phyloP scores from a whole-genome alignment of 768 basidiomycete genomes.

The Russula ochroleuca region DNA sequence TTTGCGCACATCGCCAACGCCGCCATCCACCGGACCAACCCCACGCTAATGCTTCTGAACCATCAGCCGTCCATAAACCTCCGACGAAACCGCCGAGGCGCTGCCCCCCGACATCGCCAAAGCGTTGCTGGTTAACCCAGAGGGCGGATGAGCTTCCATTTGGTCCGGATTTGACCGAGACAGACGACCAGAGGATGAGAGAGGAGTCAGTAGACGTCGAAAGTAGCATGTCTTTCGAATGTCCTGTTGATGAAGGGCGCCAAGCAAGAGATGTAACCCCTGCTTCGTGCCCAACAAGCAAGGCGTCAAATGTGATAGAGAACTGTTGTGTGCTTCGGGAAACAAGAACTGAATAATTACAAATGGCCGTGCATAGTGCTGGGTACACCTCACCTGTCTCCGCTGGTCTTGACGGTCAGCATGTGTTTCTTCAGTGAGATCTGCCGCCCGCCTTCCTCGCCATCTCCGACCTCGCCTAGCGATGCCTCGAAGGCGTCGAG shows the following conservation, averaged over 20 bases:
- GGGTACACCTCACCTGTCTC: slow-evolving; percentile 35
- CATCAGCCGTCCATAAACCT: slow-evolving; percentile 69
- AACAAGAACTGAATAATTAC: slow-evolving; percentile 6
- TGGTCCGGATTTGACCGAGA: slow-evolving; percentile 41
- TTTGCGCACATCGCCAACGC: slow-evolving; percentile 60
- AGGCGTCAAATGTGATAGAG: slow-evolving; percentile 86
- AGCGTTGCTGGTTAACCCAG: slow-evolving; percentile 88
- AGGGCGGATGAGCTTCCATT: slow-evolving; percentile 52
- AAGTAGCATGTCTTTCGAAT: slow-evolving; percentile 53
- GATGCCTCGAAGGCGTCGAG: slow-evolving; percentile 87
- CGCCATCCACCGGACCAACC: slow-evolving; percentile 97
- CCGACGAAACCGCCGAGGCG: slow-evolving; percentile 90
- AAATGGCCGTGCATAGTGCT: not conserved
- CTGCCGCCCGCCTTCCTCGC: slow-evolving; percentile 75
- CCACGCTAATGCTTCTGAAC: slow-evolving; percentile 69
- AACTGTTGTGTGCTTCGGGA: slow-evolving; percentile 47
- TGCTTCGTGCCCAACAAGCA: slow-evolving; percentile 94
- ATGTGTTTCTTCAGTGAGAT: slow-evolving; percentile 88
- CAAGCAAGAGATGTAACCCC: slow-evolving; percentile 87
- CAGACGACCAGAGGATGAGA: slow-evolving; percentile 89
- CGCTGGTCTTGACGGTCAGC: slow-evolving; percentile 54
- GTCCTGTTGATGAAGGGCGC: slow-evolving; percentile 45
- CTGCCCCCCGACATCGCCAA: slow-evolving; percentile 92
- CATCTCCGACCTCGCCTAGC: slow-evolving; percentile 62
- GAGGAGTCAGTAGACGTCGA: slow-evolving; percentile 96